Evolutionary conservation across 805 yeast genomes (phyloP).

Genomic region (Lipomyces starkeyi): DNA sequence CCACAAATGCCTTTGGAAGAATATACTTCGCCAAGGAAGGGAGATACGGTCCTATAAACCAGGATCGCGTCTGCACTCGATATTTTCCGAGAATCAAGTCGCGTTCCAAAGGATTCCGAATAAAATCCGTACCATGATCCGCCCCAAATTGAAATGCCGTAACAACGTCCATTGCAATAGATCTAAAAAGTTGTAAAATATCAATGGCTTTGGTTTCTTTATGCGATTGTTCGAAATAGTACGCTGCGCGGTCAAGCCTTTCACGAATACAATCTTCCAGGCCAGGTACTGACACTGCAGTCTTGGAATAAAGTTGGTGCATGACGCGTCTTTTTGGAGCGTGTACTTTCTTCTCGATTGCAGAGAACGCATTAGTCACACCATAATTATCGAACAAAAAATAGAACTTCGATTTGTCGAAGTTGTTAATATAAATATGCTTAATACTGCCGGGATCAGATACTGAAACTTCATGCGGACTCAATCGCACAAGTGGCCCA

Average conservation of each 20-base stretch:
- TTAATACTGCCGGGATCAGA: slow-evolving; percentile 57
- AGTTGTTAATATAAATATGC: slow-evolving; percentile 62
- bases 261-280: slow-evolving; percentile 48
- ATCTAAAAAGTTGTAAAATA: slow-evolving; percentile 66
- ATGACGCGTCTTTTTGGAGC: slow-evolving; percentile 51
- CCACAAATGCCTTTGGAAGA: not conserved
- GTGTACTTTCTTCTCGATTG: slow-evolving; percentile 58
- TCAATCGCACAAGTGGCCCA: slow-evolving; percentile 67
- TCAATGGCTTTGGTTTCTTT: slow-evolving; percentile 50
- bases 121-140: slow-evolving; percentile 53
- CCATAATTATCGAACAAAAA: slow-evolving; percentile 65
- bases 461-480: slow-evolving; percentile 67
- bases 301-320: slow-evolving; percentile 55
- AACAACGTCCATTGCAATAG: slow-evolving; percentile 74
- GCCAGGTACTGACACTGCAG: slow-evolving; percentile 46
- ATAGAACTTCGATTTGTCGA: slow-evolving; percentile 63
- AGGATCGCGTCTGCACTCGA: slow-evolving; percentile 11
- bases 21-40: slow-evolving; percentile 17
- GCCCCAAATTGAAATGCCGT: slow-evolving; percentile 65
- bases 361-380: slow-evolving; percentile 63
- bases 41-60: slow-evolving; percentile 37
- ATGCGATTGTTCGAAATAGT: slow-evolving; percentile 10
- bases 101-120: slow-evolving; percentile 43
- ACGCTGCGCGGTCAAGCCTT: slow-evolving; percentile 41
- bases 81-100: slow-evolving; percentile 14